Base-by-base conservation (phyloP, 495 filamentous ascomycete genomes). In the Aspergillus funiculosus region DNA sequence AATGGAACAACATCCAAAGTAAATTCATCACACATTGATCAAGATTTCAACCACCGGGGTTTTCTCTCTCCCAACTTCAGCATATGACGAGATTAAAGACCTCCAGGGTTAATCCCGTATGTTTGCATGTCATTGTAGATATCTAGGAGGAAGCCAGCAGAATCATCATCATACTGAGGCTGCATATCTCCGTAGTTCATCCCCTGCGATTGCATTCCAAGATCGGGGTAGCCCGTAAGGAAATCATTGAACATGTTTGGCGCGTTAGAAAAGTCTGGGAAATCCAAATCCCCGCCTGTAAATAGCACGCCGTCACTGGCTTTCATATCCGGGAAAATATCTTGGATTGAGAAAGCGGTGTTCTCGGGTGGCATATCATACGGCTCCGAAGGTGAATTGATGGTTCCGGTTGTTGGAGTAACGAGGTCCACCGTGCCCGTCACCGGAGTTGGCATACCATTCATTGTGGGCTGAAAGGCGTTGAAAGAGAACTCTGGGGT, bases 61-160 rank as follows among this genome's bases (percentile, higher is more conserved):
- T 43, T 43, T 28, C 1, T 20, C 8, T 41, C 21, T 41, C 5
- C 20, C 21, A 27, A 41, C 21, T 14, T 27, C 28, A 5, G 8
- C 22, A 29, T 5, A 13, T 43, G 40, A 48, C 8, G 37, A 22
- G 29, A 41, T 41, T 31, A 48, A 38, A 48, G 26, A 34, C 46
- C 46, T 10, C 38, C 27, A 32, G 46, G 46, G 28, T 40, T 40
- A 9, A 48, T 27, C 22, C 46, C 46, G 29, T 48, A 48, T 2
- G 37, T 35, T 29, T 41, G 28, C 46, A 48, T 48, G 13, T 48
- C 46, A 17, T 48, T 48, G 24, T 48, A 48, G 27, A 48, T 38
- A 41, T 48, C 46, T 15, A 48, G 37, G 10, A 48, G 37, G 22
- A 48, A 48, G 4, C 28, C 21, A 35, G 46, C 46, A 6, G 46